phyloP scores from a whole-genome alignment of 305 asterid genomes.

The Salvia sclarea region DNA sequence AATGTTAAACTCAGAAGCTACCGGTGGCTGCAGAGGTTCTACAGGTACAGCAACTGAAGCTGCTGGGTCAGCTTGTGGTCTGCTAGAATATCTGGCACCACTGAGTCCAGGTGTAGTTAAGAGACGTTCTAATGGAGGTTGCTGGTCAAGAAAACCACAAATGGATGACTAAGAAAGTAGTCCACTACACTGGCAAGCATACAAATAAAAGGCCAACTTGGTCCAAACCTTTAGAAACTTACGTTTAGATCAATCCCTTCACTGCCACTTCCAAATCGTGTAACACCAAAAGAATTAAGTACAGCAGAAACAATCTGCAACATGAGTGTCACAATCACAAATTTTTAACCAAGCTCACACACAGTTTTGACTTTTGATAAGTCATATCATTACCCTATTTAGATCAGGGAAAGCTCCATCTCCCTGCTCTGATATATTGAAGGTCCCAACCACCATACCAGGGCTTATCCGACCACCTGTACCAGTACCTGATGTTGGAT shows the following conservation, averaged over 20 bases:
- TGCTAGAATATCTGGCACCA: conserved; percentile 47
- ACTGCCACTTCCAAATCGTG: conserved; percentile 60
- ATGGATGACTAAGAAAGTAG: conserved; percentile 7
- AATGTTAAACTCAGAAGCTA: conserved; percentile 33
- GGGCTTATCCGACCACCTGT: conserved; percentile 55
- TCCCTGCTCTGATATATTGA: conserved; percentile 76
- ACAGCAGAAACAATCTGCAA: conserved; percentile 77
- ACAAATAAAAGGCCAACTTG: conserved; percentile 24
- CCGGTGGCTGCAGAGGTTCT: conserved; percentile 77
- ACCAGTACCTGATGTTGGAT: conserved; percentile 55
- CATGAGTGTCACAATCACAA: conserved; percentile 26
- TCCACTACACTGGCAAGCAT: conserved; percentile 22
- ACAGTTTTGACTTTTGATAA: conserved; percentile 14
- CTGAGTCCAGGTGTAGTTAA: conserved; percentile 41
- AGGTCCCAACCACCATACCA: conserved; percentile 78
- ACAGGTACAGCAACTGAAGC: conserved; percentile 35
- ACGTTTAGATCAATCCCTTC: conserved; percentile 82
- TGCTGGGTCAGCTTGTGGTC: conserved; percentile 47
- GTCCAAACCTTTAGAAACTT: conserved; percentile 41
- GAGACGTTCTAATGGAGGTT: conserved; percentile 53
- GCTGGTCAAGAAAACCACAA: conserved; percentile 44
- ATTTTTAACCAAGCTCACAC: conserved; percentile 25
- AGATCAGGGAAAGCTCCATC: conserved; percentile 80
- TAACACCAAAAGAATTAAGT: conserved; percentile 64
- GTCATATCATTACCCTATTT: conserved; percentile 59